Evolutionary conservation across 768 basidiomycete species (phyloP).

Genomic region (Phylloporus rhodoxanthus): DNA sequence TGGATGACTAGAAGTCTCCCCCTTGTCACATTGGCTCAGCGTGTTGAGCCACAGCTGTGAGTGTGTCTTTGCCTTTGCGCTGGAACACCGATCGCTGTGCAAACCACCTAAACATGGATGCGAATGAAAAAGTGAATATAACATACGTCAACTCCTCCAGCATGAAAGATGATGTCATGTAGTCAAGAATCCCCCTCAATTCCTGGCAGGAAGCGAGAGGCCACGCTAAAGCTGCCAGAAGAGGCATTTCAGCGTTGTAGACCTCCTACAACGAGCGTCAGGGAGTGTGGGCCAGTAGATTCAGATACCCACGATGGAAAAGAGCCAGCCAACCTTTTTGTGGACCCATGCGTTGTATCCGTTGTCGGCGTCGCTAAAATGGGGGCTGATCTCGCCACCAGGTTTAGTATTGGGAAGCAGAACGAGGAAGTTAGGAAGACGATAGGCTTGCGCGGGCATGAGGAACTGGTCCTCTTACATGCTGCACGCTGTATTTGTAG

Average conservation of each 20-base stretch:
- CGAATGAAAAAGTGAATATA: neutral
- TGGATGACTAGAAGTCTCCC: conserved; percentile 16
- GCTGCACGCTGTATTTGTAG: conserved; percentile 14
- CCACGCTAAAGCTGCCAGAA: conserved; percentile 22
- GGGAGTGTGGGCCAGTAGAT: neutral
- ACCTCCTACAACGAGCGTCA: conserved; percentile 17
- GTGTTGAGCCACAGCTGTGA: conserved; percentile 24
- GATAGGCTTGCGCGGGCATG: conserved; percentile 20
- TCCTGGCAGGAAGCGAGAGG: conserved; percentile 19
- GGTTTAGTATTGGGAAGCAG: conserved; percentile 23
- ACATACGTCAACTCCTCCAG: conserved; percentile 26
- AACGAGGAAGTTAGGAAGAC: conserved; percentile 21
- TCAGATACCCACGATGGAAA: conserved; percentile 15
- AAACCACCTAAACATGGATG: neutral
- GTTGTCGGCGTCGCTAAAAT: conserved; percentile 20
- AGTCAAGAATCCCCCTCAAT: conserved; percentile 22
- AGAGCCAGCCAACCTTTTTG: conserved; percentile 18
- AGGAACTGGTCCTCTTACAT: neutral
- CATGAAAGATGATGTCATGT: conserved; percentile 30
- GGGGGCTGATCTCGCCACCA: conserved; percentile 23
- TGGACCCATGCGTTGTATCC: conserved; percentile 22
- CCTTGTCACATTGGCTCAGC: conserved; percentile 15
- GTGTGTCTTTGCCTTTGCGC: conserved; percentile 9
- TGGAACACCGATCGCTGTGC: conserved; percentile 23
- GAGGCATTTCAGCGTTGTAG: conserved; percentile 22